Evolutionary conservation across 2,329 filamentous ascomycete genomes (phyloP).

Genomic region (Fusarium albidum): DNA sequence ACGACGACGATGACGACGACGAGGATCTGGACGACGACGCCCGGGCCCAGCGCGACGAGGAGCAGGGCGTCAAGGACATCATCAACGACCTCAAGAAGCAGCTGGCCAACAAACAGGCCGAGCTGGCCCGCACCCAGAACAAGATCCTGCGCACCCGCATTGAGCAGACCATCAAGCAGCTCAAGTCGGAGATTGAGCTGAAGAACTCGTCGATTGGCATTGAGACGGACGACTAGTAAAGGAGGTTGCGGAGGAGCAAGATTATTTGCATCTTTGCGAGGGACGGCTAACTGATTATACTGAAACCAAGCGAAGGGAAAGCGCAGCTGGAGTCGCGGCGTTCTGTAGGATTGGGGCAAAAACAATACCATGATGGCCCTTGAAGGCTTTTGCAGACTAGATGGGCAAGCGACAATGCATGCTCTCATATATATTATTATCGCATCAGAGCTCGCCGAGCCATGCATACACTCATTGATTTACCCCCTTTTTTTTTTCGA

Average conservation of each 20-base stretch:
- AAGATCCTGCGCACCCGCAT: constrained; percentile 60
- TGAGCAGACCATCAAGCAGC: constrained; percentile 57
- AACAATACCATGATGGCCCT: constrained; percentile 27
- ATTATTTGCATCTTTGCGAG: background rate
- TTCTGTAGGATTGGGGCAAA: constrained; percentile 12
- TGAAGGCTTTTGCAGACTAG: background rate
- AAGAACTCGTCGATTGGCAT: constrained; percentile 55
- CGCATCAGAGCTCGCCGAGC: too few relatives aligned
- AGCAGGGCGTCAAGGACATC: constrained; percentile 64
- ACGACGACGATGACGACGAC: constrained; percentile 62
- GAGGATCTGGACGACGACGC: constrained; percentile 64
- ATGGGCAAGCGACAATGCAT: too few relatives aligned
- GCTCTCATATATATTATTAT: too few relatives aligned
- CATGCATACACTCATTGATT: too few relatives aligned
- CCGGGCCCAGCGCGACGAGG: constrained; percentile 57
- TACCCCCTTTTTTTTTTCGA: background rate
- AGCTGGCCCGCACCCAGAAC: constrained; percentile 54
- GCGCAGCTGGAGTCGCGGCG: constrained; percentile 31
- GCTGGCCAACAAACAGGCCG: constrained; percentile 54
- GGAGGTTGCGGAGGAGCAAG: background rate
- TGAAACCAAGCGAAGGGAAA: background rate
- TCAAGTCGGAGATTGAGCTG: constrained; percentile 54
- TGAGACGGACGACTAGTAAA: constrained; percentile 48
- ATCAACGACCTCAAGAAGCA: constrained; percentile 62
- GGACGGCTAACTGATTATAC: background rate